phyloP scores from a whole-genome alignment of 345 rosid species.

The Acer campestre region DNA sequence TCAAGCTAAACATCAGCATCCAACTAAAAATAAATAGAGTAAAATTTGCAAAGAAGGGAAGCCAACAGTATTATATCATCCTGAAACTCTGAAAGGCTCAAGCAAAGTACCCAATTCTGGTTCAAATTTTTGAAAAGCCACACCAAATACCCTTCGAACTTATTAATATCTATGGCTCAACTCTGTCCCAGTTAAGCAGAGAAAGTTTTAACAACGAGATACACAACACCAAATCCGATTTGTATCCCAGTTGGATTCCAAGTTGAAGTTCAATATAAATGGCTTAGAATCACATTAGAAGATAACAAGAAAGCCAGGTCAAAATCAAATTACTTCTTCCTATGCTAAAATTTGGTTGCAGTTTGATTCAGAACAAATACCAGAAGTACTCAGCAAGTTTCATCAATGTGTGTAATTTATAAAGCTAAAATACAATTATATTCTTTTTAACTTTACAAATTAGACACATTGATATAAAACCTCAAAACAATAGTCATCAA shows the following conservation, averaged over 20 bases:
- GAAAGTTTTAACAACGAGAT: not conserved
- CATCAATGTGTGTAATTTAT: not conserved
- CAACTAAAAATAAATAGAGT: not conserved
- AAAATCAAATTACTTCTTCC: constrained; percentile 1
- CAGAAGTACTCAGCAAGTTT: not conserved
- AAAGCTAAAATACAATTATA: not conserved
- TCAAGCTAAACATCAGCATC: not conserved
- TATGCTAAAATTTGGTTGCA: not conserved
- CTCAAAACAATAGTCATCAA: not conserved
- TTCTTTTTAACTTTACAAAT: not conserved
- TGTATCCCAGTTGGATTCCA: not conserved
- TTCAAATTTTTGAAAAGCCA: not conserved
- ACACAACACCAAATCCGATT: not conserved
- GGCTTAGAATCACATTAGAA: not conserved
- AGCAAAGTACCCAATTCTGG: not conserved
- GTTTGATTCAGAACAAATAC: not conserved
- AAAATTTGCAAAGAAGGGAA: not conserved
- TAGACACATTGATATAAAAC: not conserved
- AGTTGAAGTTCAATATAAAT: not conserved
- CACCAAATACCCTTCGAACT: not conserved
- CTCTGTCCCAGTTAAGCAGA: not conserved
- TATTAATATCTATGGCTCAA: not conserved
- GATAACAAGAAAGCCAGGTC: not conserved
- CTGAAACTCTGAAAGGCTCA: not conserved
- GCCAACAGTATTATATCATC: not conserved